Evolutionary conservation across 2,329 filamentous ascomycete species (phyloP), one percentile per base, ranked within the genome.

Genomic region (Neonectria sp.): DNA sequence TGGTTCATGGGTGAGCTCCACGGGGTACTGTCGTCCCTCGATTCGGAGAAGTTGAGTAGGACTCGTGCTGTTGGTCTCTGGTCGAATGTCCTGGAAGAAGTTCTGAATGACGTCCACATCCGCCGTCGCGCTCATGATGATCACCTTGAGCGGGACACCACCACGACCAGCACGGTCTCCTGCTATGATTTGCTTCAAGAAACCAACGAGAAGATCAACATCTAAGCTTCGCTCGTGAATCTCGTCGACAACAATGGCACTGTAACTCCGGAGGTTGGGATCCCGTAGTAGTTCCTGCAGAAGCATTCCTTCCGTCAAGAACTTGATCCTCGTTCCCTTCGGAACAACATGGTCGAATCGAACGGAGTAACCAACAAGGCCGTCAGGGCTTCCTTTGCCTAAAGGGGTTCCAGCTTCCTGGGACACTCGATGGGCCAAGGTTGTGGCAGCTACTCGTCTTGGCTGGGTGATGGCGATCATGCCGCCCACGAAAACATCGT

Each of bases 81-180:
- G 53, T 2, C 67, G 57, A 6, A 71, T 55, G 8, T 78, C 74
- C 9, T 83, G 81, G 82, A 98, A 98, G 79, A 97, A 98, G 0
- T 84, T 83, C 49, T 89, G 86, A 35, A 98, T 90, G 63, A 88
- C 90, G 67, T 95, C 91, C 65, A 97, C 91, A 79, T 98, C 94
- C 43, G 95, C 94, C 7, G 96, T 99, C 56, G 96, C 96, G 86
- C 95, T 98, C 96, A 99, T 99, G 77, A 98, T 89, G 37, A 97
- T 89, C 4, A 98, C 90, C 79, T 97, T 98, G 63, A 99, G 83
- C 1, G 93, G 91, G 33, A 92, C 83, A 6, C 92, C 93, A 8
- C 91, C 90, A 5, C 92, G 89, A 7, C 90, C 90, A 51, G 88
- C 85, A 43, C 89, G 87, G 62, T 90, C 85, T 3, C 87, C 85